phyloP scores from a whole-genome alignment of 139 green algal species.

The Chlorella ohadii region DNA sequence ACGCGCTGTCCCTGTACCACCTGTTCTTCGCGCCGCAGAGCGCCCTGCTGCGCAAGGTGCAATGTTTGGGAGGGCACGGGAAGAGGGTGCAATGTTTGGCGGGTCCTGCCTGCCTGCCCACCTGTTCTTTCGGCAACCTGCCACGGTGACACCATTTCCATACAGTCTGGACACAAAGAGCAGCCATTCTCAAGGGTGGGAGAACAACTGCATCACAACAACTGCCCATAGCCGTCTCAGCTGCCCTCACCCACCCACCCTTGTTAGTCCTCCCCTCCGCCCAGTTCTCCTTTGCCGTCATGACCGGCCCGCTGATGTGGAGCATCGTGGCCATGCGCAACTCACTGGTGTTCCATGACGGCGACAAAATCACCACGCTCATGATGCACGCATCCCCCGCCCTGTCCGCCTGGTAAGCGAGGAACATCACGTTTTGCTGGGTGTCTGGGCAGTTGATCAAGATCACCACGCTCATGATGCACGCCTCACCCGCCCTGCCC shows the following conservation, averaged over 20 bases:
- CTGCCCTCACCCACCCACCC: neutral
- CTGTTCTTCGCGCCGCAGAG: slow-evolving; percentile 65
- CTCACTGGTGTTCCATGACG: slow-evolving; percentile 81
- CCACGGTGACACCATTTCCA: too few relatives aligned
- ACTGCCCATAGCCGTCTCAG: too few relatives aligned
- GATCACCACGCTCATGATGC: too few relatives aligned
- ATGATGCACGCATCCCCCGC: slow-evolving; percentile 49
- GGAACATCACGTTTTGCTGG: neutral
- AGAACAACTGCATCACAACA: too few relatives aligned
- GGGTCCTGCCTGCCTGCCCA: too few relatives aligned
- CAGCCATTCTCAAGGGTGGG: too few relatives aligned
- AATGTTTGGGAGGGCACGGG: too few relatives aligned
- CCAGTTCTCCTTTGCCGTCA: slow-evolving; percentile 77
- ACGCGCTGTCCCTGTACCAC: slow-evolving; percentile 73
- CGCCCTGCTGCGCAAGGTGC: slow-evolving; percentile 40
- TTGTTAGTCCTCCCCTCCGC: neutral
- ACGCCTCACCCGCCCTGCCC: too few relatives aligned
- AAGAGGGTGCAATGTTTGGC: too few relatives aligned
- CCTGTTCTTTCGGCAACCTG: too few relatives aligned
- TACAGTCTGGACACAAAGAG: too few relatives aligned
- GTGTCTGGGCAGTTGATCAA: too few relatives aligned
- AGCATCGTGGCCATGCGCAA: slow-evolving; percentile 88
- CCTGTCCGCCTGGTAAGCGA: slow-evolving; percentile 39
- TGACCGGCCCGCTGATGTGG: slow-evolving; percentile 79
- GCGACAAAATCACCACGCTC: slow-evolving; percentile 72